Conservation (phyloP, 129 eudicot species). For the carrot (Daucus carota) region DH1_v3.0 NC_030384.2:30997001-30997500, state of each 20-base stretch:
- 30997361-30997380: neutral
- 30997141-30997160: neutral
- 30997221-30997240: too few relatives aligned
- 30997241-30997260: too few relatives aligned
- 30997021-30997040: neutral
- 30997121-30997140: neutral
- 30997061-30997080: neutral
- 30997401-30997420: constrained; percentile 21
- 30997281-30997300: neutral
- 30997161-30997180: neutral
- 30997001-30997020: neutral
- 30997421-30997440: constrained; percentile 24
- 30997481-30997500: neutral
- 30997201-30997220: too few relatives aligned
- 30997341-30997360: neutral
- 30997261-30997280: too few relatives aligned
- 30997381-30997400: constrained; percentile 14
- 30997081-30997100: neutral
- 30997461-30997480: constrained; percentile 3
- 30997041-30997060: neutral
- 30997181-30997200: too few relatives aligned
- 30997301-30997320: neutral
- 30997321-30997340: neutral
- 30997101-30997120: neutral
- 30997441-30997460: neutral